A percentile compares a stretch with the other conserved stretches of the same genome.
Evolutionary conservation across 169 alveolate species (phyloP).

Genomic region (Plasmodium inui): DNA sequence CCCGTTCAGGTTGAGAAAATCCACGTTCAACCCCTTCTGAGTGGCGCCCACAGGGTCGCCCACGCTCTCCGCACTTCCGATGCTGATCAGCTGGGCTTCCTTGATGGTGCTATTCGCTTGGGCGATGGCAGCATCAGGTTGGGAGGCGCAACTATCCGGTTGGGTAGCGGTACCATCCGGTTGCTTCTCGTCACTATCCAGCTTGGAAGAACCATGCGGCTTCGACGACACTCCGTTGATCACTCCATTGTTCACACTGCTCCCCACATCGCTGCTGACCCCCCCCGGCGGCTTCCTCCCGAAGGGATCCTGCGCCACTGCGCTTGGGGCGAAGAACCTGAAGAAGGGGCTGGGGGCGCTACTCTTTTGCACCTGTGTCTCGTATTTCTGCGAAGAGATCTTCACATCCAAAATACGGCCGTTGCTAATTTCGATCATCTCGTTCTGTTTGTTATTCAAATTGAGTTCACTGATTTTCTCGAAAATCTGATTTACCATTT

Average conservation of each 20-base stretch:
- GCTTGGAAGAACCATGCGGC: not conserved
- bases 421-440: conserved; percentile 48
- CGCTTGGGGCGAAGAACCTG: not conserved
- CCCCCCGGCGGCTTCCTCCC: not conserved
- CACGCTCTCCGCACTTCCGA: not conserved
- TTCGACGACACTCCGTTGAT: too few relatives aligned
- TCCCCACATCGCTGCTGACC: too few relatives aligned
- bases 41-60: not conserved
- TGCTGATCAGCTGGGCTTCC: not conserved
- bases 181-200: too few relatives aligned
- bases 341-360: not conserved
- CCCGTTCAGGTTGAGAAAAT: not conserved
- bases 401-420: conserved; percentile 36
- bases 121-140: not conserved
- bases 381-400: conserved; percentile 8
- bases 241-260: too few relatives aligned
- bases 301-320: not conserved
- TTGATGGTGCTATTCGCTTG: not conserved
- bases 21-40: not conserved
- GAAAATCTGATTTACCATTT: conserved; percentile 43
- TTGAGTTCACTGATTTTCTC: conserved; percentile 70
- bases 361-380: not conserved
- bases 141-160: not conserved
- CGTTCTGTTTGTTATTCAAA: conserved; percentile 23
- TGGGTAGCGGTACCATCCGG: not conserved